Percentiles rank a stretch among this genome's conserved stretches.
Conservation (phyloP, 2,329 filamentous ascomycete genomes). For the Myrmaecium sp. region DNA sequence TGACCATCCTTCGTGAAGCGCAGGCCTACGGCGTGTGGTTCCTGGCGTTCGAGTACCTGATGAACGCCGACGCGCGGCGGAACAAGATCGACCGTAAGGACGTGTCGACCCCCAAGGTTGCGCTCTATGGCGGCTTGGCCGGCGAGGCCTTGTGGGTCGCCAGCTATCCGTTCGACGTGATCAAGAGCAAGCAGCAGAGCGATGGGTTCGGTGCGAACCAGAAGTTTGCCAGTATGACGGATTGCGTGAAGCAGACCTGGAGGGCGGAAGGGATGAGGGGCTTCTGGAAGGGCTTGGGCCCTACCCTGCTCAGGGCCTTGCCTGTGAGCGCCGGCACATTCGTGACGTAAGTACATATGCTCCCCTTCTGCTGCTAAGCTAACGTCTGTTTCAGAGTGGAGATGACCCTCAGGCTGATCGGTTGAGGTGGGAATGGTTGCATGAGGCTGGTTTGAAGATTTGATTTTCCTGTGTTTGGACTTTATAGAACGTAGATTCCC, state of each 20-base stretch:
- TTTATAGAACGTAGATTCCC: too few species aligned
- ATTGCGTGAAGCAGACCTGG: constrained; percentile 77
- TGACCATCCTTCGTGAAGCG: constrained; percentile 77
- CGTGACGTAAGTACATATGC: constrained; percentile 54
- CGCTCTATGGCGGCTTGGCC: constrained; percentile 79
- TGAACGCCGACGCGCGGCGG: constrained; percentile 72
- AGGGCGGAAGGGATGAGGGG: constrained; percentile 58
- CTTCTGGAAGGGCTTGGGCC: constrained; percentile 90
- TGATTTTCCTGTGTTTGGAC: too few species aligned
- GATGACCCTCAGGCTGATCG: too few species aligned
- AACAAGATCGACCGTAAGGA: constrained; percentile 61
- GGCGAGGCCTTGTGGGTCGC: constrained; percentile 87
- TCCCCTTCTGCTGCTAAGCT: too few species aligned
- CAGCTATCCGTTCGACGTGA: constrained; percentile 89
- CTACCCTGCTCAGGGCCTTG: constrained; percentile 87
- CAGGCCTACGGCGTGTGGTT: constrained; percentile 97
- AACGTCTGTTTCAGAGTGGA: too few species aligned
- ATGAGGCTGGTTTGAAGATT: too few species aligned
- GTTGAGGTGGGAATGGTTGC: too few species aligned
- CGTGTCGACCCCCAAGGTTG: constrained; percentile 70
- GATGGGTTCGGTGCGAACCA: constrained; percentile 66
- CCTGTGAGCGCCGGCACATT: constrained; percentile 97
- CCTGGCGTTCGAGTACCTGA: constrained; percentile 83
- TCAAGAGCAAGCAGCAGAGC: constrained; percentile 99
- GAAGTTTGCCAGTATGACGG: constrained; percentile 66